Evolutionary conservation across 495 filamentous ascomycete species (phyloP).

Genomic region (Hyphodiscus hymeniophilus): DNA sequence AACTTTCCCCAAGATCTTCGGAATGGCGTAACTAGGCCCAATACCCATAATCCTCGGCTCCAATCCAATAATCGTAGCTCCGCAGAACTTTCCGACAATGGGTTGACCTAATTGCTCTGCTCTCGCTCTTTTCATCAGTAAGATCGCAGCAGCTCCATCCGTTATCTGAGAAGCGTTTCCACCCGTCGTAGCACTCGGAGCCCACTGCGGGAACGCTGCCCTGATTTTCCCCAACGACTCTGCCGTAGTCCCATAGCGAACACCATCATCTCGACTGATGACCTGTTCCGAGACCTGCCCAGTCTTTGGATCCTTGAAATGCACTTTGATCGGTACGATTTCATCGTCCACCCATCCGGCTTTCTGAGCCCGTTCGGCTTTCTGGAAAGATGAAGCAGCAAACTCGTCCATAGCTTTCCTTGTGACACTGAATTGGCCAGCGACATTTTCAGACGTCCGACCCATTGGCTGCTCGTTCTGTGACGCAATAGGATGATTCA

Average conservation of each 20-base stretch:
- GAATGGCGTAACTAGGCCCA: slow-evolving; percentile 84
- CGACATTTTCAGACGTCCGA: slow-evolving; percentile 95
- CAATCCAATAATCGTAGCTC: slow-evolving; percentile 80
- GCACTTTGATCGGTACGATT: slow-evolving; percentile 77
- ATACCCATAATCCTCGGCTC: slow-evolving; percentile 96
- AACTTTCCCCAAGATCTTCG: slow-evolving; percentile 80
- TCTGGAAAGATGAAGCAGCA: slow-evolving; percentile 74
- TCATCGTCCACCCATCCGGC: slow-evolving; percentile 89
- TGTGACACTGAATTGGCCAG: slow-evolving; percentile 72
- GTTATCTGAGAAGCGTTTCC: slow-evolving; percentile 94
- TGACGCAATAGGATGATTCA: slow-evolving; percentile 56
- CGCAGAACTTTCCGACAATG: slow-evolving; percentile 88
- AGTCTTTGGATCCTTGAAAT: slow-evolving; percentile 71
- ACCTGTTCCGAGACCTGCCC: slow-evolving; percentile 68
- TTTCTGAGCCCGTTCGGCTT: slow-evolving; percentile 86
- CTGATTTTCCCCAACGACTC: slow-evolving; percentile 77
- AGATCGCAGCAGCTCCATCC: slow-evolving; percentile 80
- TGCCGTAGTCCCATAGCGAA: slow-evolving; percentile 78
- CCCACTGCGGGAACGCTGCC: slow-evolving; percentile 67
- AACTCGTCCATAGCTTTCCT: slow-evolving; percentile 75
- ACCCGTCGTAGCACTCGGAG: slow-evolving; percentile 78
- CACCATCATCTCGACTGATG: slow-evolving; percentile 77
- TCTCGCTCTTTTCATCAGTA: slow-evolving; percentile 88
- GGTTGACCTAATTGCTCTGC: slow-evolving; percentile 81
- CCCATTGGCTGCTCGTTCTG: slow-evolving; percentile 93